Evolutionary conservation across 495 filamentous ascomycete species (phyloP).

Genomic region (Aspergillus biplanus): DNA sequence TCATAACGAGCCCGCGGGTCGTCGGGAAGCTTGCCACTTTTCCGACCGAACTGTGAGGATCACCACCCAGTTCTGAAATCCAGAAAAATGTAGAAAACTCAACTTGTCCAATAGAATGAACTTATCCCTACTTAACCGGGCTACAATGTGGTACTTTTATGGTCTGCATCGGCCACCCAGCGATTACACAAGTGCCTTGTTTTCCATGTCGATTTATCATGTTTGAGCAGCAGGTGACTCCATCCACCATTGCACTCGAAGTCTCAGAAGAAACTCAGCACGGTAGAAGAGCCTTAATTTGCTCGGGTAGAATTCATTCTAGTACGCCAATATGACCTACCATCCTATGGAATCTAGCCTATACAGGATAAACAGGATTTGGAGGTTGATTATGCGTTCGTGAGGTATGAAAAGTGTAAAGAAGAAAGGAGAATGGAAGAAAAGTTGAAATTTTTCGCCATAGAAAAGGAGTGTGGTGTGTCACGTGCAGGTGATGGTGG

Average conservation of each 20-base stretch:
- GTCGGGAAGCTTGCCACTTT: no score
- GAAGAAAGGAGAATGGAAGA: constrained; percentile 31
- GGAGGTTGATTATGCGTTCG: constrained; percentile 62
- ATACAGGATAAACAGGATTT: constrained; percentile 36
- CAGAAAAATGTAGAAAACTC: no score
- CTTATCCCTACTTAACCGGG: no score
- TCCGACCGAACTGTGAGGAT: no score
- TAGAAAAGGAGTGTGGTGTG: constrained; percentile 15
- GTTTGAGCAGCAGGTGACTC: constrained; percentile 47
- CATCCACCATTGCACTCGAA: constrained; percentile 42
- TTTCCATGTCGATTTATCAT: constrained; percentile 22
- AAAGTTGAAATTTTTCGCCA: constrained; percentile 24
- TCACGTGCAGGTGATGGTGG: constrained; percentile 27
- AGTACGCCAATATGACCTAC: constrained; percentile 60
- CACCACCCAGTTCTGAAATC: no score
- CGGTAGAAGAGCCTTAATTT: constrained; percentile 40
- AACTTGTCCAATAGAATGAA: no score
- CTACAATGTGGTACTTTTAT: no score
- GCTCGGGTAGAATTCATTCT: constrained; percentile 36
- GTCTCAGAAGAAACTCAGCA: constrained; percentile 29
- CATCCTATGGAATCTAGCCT: constrained; percentile 42
- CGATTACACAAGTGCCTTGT: no score
- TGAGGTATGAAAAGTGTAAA: constrained; percentile 48
- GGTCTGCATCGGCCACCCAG: no score
- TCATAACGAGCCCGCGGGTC: no score